phyloP scores from a whole-genome alignment of 1,284 basidiomycete genomes.

The Puccinia horiana region DNA sequence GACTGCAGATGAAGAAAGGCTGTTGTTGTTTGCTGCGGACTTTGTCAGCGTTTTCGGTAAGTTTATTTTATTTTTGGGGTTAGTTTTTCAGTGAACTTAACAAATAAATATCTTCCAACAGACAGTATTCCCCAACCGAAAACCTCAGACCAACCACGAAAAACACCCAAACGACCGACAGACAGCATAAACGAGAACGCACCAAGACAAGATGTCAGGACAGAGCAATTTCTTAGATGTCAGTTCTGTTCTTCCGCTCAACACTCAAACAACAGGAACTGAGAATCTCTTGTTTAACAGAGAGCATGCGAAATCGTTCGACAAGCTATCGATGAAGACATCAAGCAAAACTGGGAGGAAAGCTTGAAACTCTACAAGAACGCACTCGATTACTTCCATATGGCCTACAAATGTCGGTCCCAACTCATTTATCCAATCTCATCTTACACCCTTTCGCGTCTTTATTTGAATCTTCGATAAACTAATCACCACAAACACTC shows the following conservation, averaged over 20 bases:
- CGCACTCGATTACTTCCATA: conserved; percentile 96
- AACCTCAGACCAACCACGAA: not conserved
- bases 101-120: too few relatives aligned
- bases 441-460: not conserved
- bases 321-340: conserved; percentile 87
- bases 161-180: not conserved
- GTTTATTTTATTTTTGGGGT: too few relatives aligned
- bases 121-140: too few relatives aligned
- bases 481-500: not conserved
- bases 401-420: conserved; percentile 72
- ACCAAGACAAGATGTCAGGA: conserved; percentile 28
- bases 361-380: conserved; percentile 69
- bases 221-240: conserved; percentile 65
- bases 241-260: conserved; percentile 51
- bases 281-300: conserved; percentile 61
- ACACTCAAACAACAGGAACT: not conserved
- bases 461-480: not conserved
- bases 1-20: too few relatives aligned
- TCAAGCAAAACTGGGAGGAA: conserved; percentile 77
- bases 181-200: not conserved
- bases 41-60: too few relatives aligned
- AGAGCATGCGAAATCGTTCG: conserved; percentile 93
- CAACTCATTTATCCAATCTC: conserved; percentile 54
- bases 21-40: too few relatives aligned
- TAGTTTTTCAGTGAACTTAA: too few relatives aligned